These are phyloP conservation scores for Geotrichum bryndzae DNA, from an alignment of 1,139 yeast species.

Conservation along the genomic window DNA sequence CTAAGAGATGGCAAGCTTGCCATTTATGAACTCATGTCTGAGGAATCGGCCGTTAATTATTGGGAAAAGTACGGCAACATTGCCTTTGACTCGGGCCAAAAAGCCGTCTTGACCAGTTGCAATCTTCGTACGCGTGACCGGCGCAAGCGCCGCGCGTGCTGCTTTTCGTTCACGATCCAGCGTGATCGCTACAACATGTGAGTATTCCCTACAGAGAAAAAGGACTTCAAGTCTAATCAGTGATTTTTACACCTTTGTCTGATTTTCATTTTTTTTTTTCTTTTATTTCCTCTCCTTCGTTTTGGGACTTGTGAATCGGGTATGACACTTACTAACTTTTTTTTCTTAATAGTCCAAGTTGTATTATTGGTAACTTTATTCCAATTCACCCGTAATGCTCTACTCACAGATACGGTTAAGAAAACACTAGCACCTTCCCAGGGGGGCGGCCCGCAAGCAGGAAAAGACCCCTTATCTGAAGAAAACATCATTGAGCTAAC, in stretches of 20 bases:
- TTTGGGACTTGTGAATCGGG: neutral
- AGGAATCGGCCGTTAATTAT: conserved; percentile 94
- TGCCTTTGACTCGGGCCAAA: conserved; percentile 93
- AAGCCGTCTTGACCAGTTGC: conserved; percentile 90
- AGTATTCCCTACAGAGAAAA: neutral
- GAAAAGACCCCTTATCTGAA: neutral
- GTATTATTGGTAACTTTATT: conserved; percentile 93
- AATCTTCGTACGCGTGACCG: conserved; percentile 82
- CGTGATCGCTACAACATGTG: conserved; percentile 82
- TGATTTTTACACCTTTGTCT: neutral
- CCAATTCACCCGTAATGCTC: conserved; percentile 51
- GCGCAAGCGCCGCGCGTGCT: conserved; percentile 73
- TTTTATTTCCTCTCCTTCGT: neutral
- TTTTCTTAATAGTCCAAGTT: conserved; percentile 52
- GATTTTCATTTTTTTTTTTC: neutral
- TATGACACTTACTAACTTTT: conserved; percentile 1
- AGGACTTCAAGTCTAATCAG: neutral
- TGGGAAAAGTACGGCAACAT: conserved; percentile 98
- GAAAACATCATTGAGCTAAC: too few relatives aligned
- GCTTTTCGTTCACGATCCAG: conserved; percentile 90
- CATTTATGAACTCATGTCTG: conserved; percentile 90
- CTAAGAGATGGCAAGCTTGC: conserved; percentile 88
- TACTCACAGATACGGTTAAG: neutral
- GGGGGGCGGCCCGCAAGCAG: neutral
- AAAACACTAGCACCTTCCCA: neutral